phyloP scores from a whole-genome alignment of 2,329 filamentous ascomycete species.

The Fulvia fulva region DNA sequence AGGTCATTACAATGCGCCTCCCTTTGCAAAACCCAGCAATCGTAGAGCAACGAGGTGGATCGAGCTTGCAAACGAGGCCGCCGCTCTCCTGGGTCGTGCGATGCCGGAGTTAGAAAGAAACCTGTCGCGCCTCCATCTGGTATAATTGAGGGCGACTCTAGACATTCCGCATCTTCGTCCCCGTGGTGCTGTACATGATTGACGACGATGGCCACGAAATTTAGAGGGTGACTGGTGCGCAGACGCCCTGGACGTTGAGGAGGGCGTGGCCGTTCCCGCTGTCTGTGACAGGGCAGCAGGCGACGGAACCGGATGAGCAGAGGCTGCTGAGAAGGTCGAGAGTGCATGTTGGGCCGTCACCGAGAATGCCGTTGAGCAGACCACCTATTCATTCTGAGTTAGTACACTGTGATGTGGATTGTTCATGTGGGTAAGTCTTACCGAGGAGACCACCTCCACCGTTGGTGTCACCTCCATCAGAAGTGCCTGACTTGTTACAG shows the following conservation, averaged over 20 bases:
- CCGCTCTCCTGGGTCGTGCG: background rate
- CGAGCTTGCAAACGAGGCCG: background rate
- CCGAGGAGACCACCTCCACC: background rate
- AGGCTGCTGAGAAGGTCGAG: background rate
- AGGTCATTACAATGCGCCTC: conserved; percentile 5
- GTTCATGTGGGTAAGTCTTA: no score
- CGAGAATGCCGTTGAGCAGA: background rate
- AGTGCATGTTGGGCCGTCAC: background rate
- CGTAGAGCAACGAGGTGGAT: background rate
- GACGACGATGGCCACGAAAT: no score
- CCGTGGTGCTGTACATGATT: background rate
- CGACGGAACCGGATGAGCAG: background rate
- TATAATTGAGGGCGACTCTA: conserved; percentile 2
- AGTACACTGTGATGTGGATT: no score
- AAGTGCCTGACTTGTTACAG: background rate
- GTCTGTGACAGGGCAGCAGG: background rate
- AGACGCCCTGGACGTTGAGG: background rate
- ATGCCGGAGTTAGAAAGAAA: conserved; percentile 3
- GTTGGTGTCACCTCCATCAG: background rate
- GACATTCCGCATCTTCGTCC: background rate
- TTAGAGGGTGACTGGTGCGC: background rate
- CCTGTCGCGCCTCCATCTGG: conserved; percentile 2
- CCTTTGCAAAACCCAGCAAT: conserved; percentile 1
- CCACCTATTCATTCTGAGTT: background rate
- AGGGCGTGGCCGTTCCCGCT: background rate